A percentile compares a stretch with the other conserved stretches of the same genome.
phyloP scores from a whole-genome alignment of 2,329 filamentous ascomycete species.

The Penicillium sp. region DNA sequence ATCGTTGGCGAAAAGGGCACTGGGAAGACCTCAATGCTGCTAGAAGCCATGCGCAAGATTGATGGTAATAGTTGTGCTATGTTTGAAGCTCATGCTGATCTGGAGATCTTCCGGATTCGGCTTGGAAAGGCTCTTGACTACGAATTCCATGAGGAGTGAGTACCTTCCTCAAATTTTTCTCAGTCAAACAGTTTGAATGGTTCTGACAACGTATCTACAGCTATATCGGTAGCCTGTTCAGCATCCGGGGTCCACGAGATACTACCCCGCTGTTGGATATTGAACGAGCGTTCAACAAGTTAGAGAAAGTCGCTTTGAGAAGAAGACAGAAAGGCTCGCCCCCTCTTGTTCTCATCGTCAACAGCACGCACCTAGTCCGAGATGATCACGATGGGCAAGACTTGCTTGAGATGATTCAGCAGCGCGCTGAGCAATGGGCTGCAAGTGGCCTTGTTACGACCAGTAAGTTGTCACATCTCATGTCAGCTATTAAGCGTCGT shows the following conservation, averaged over 20 bases:
- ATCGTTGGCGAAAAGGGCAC: constrained; percentile 94
- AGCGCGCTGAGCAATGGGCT: constrained; percentile 95
- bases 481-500: too few relatives aligned
- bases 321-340: constrained; percentile 61
- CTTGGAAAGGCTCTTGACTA: constrained; percentile 94
- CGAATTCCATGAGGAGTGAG: constrained; percentile 94
- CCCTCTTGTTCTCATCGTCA: constrained; percentile 90
- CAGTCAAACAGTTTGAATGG: background rate
- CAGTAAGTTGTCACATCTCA: constrained; percentile 31
- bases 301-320: constrained; percentile 86
- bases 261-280: constrained; percentile 92
- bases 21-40: constrained; percentile 93
- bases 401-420: constrained; percentile 89
- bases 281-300: constrained; percentile 93
- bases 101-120: constrained; percentile 91
- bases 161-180: background rate
- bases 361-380: constrained; percentile 86
- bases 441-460: constrained; percentile 84
- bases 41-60: constrained; percentile 92
- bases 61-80: constrained; percentile 88
- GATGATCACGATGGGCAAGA: constrained; percentile 94
- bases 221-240: constrained; percentile 88
- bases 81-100: constrained; percentile 93
- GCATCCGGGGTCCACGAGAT: constrained; percentile 87
- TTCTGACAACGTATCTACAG: constrained; percentile 26